Evolutionary conservation across 1,284 basidiomycete species (phyloP).

Genomic region (Leccinum fallax): DNA sequence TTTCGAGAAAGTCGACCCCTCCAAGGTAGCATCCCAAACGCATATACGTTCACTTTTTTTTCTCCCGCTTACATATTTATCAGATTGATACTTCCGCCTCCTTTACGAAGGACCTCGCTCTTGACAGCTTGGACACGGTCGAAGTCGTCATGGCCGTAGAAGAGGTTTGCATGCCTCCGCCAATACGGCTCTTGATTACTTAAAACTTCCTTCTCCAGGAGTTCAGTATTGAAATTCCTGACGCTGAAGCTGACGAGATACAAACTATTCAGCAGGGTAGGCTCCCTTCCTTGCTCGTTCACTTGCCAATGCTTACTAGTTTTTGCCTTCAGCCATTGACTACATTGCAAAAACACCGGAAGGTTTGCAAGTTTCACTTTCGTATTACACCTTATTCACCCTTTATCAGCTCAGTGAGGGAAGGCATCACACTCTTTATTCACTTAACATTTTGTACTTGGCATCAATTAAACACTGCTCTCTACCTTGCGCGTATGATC

Average conservation of each 20-base stretch:
- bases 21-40: constrained; percentile 60
- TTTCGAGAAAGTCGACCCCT: constrained; percentile 92
- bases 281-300: constrained; percentile 25
- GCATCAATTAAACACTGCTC: constrained; percentile 20
- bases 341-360: constrained; percentile 96
- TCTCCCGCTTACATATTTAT: constrained; percentile 2
- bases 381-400: constrained; percentile 8
- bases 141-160: constrained; percentile 99
- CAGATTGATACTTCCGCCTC: constrained; percentile 78
- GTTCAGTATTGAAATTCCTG: constrained; percentile 92
- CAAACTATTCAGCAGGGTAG: constrained; percentile 91
- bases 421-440: constrained; percentile 9
- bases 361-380: constrained; percentile 49
- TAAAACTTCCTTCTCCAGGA: constrained; percentile 51
- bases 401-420: constrained; percentile 29
- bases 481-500: background rate
- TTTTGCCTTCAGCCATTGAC: constrained; percentile 76
- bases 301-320: constrained; percentile 9
- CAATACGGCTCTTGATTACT: constrained; percentile 1
- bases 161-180: constrained; percentile 63
- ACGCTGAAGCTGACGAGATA: constrained; percentile 98
- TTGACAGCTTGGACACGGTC: constrained; percentile 97
- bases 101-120: constrained; percentile 88
- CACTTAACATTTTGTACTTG: constrained; percentile 24
- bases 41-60: background rate